A percentile compares a stretch with the other conserved stretches of the same genome.
Evolutionary conservation across 148 eudicot genomes (phyloP).

Genomic region (Spergularia bocconei): DNA sequence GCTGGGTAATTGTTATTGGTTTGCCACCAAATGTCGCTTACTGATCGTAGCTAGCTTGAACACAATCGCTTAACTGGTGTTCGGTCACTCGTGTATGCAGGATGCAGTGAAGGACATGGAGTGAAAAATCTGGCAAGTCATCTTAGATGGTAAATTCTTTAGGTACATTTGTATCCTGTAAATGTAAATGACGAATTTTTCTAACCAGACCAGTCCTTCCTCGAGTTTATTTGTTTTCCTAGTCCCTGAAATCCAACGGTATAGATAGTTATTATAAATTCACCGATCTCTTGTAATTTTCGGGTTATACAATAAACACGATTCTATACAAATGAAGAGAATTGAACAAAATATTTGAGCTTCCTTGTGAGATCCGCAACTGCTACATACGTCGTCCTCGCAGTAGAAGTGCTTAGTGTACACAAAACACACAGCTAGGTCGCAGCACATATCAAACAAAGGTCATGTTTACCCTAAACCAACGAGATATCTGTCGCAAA

Average conservation of each 20-base stretch:
- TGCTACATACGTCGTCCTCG: neutral
- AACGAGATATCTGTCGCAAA: too few species aligned
- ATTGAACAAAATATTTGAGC: neutral
- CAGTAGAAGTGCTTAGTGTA: too few species aligned
- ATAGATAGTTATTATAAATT: neutral
- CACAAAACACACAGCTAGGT: too few species aligned
- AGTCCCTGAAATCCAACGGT: neutral
- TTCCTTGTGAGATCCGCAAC: neutral
- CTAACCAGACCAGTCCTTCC: neutral
- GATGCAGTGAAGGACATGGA: conserved; percentile 81
- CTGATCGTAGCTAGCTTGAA: neutral
- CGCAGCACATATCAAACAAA: too few species aligned
- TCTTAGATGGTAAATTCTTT: conserved; percentile 12
- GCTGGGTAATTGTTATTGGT: neutral
- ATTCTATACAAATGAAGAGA: conserved; percentile 6
- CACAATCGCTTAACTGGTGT: neutral
- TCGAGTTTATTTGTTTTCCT: neutral
- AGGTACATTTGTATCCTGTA: conserved; percentile 24
- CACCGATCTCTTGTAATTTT: neutral
- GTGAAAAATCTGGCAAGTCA: conserved; percentile 19
- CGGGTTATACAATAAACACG: neutral
- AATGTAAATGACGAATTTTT: conserved; percentile 12
- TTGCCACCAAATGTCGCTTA: neutral
- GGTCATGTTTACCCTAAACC: too few species aligned
- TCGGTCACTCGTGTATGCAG: conserved; percentile 37